These are phyloP conservation scores for Paecilomyces formosus DNA, from an alignment of 2,329 filamentous ascomycete genomes.

Conservation along the genomic window DNA sequence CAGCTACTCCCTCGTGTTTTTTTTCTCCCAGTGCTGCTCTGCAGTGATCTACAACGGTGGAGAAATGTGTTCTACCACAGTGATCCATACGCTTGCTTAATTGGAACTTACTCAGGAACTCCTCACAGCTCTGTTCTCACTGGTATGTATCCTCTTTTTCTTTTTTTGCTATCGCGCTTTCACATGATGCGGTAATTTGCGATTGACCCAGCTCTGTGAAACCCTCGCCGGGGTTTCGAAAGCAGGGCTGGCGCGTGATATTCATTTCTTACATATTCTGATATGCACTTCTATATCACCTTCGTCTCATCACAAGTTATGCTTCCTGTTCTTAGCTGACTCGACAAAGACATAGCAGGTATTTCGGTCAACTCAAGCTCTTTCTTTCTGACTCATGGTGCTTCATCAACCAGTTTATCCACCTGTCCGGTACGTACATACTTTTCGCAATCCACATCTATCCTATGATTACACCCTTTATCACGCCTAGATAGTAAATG, in stretches of 20 bases:
- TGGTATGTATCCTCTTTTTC: constrained; percentile 13
- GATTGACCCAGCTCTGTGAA: constrained; percentile 85
- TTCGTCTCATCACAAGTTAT: background rate
- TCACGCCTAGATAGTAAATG: constrained; percentile 63
- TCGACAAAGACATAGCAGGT: constrained; percentile 2
- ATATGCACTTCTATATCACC: constrained; percentile 31
- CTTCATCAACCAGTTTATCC: background rate
- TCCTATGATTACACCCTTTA: constrained; percentile 58
- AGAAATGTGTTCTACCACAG: background rate
- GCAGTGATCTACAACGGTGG: background rate
- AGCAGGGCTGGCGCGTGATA: constrained; percentile 72
- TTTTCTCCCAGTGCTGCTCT: constrained; percentile 6
- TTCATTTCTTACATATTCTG: constrained; percentile 99
- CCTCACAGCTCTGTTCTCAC: constrained; percentile 10
- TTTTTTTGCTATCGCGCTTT: constrained; percentile 8
- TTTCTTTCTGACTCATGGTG: background rate
- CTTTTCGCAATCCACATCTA: constrained; percentile 14
- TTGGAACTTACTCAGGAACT: background rate
- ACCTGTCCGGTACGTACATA: constrained; percentile 18
- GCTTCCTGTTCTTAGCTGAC: constrained; percentile 12
- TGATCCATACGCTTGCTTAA: background rate
- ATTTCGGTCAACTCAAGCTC: background rate
- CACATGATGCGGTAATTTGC: constrained; percentile 97
- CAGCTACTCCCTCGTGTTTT: constrained; percentile 12
- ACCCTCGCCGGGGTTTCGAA: constrained; percentile 82